phyloP scores from a whole-genome alignment of 352 stramenopile species.

The Phytophthora brassicae region DNA sequence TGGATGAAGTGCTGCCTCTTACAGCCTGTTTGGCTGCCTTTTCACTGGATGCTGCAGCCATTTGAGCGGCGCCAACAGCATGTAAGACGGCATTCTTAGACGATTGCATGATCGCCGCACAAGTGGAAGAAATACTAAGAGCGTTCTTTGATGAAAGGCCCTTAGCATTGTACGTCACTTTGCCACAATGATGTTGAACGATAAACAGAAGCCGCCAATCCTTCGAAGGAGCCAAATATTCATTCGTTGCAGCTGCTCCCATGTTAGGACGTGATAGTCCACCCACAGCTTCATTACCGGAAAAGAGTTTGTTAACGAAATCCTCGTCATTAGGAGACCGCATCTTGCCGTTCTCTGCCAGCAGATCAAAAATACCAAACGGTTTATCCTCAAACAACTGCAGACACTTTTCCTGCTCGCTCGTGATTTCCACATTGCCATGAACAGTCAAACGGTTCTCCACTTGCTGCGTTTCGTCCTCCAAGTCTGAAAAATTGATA shows the following conservation, averaged over 20 bases:
- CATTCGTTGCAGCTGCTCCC: conserved; percentile 50
- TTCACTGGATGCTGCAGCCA: conserved; percentile 56
- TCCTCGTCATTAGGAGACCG: conserved; percentile 74
- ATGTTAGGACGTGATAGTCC: conserved; percentile 61
- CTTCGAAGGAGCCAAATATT: conserved; percentile 71
- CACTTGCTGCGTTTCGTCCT: conserved; percentile 65
- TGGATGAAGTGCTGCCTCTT: conserved; percentile 35
- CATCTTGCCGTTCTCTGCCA: conserved; percentile 71
- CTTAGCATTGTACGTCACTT: conserved; percentile 80
- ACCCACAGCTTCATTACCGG: conserved; percentile 58
- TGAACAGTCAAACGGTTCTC: conserved; percentile 62
- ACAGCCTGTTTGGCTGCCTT: conserved; percentile 43
- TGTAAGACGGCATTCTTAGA: conserved; percentile 79
- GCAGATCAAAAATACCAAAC: conserved; percentile 70
- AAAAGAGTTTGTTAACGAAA: conserved; percentile 79
- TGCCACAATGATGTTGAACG: conserved; percentile 68
- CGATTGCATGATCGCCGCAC: conserved; percentile 82
- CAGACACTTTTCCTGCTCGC: conserved; percentile 64
- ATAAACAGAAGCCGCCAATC: conserved; percentile 81
- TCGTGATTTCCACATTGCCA: conserved; percentile 52
- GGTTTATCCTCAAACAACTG: conserved; percentile 73
- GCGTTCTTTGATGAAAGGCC: conserved; percentile 69
- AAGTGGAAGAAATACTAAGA: conserved; percentile 75
- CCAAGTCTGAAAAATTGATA: conserved; percentile 59
- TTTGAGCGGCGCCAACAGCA: conserved; percentile 66